Evolutionary conservation across 805 yeast species (phyloP), one percentile per base, ranked within the genome.

Genomic region (Yarrowia sp.): DNA sequence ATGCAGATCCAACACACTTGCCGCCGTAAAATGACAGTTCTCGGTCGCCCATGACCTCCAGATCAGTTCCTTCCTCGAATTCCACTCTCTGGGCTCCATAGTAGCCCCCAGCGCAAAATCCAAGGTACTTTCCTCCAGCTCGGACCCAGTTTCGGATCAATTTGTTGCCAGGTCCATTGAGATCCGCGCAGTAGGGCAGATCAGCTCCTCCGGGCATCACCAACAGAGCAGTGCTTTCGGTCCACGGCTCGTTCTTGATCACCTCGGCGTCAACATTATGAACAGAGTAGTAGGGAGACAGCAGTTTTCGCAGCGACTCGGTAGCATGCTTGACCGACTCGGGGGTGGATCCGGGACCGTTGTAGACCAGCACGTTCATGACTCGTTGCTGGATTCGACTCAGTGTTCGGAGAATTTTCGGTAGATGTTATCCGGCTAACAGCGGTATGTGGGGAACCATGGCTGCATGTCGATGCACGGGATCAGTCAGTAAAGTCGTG

Each of bases 131-230:
- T 1, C 99, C 99, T 40, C 98, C 99, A 68, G 82, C 81, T 40
- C 86, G 81, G 1, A 92, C 92, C 72, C 83, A 92, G 63, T 85
- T 85, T 36, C 79, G 77, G 71, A 92, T 90, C 46, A 82, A 80
- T 10, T 79, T 74, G 73, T 89, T 90, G 0, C 92, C 91, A 1
- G 78, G 79, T 0, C 97, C 94, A 74, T 89, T 87, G 71, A 96
- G 83, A 4, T 84, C 85, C 66, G 83, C 81, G 71, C 97, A 91
- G 72, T 89, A 86, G 0, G 98, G 98, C 64, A 92, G 79, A 76
- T 95, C 99, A 0, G 98, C 98, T 8, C 99, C 99, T 4, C 99
- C 99, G 0, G 99, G 99, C 36, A 95, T 77, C 1, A 92, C 97
- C 52, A 95, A 75, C 71, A 91, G 80, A 0, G 96, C 81, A 0